phyloP scores from a whole-genome alignment of 1,284 basidiomycete genomes.

The Melampsora americana region DNA sequence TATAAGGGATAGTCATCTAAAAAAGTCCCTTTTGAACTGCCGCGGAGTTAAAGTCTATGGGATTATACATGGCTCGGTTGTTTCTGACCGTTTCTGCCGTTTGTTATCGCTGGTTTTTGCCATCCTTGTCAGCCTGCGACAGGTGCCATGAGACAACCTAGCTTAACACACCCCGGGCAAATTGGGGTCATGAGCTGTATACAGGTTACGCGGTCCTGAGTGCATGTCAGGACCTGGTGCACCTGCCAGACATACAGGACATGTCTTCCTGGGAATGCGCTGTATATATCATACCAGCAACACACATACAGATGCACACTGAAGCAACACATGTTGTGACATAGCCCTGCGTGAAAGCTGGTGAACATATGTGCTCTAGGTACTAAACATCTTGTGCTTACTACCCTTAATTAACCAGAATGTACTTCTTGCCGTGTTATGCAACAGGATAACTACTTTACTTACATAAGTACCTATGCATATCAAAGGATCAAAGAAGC shows the following conservation, averaged over 20 bases:
- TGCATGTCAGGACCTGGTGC: conserved; percentile 4
- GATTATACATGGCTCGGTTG: too few relatives aligned
- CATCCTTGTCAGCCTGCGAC: too few relatives aligned
- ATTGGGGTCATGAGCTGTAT: conserved; percentile 10
- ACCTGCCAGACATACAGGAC: conserved; percentile 20
- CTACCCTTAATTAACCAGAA: background rate
- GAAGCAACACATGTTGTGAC: background rate
- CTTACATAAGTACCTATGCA: too few relatives aligned
- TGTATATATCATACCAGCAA: background rate
- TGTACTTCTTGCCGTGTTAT: background rate
- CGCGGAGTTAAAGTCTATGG: too few relatives aligned
- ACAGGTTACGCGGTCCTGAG: conserved; percentile 13
- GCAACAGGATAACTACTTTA: too few relatives aligned
- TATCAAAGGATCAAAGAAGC: too few relatives aligned
- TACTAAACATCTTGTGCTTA: background rate
- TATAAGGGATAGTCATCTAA: too few relatives aligned
- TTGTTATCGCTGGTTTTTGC: too few relatives aligned
- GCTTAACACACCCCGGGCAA: conserved; percentile 10
- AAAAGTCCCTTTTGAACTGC: too few relatives aligned
- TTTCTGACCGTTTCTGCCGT: too few relatives aligned
- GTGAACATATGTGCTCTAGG: background rate
- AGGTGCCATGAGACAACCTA: too few relatives aligned
- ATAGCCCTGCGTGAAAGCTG: background rate
- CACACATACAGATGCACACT: background rate
- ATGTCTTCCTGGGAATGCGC: background rate